These are phyloP conservation scores for Cerrena zonata DNA, from an alignment of 1,284 basidiomycete species.

Conservation along the genomic window DNA sequence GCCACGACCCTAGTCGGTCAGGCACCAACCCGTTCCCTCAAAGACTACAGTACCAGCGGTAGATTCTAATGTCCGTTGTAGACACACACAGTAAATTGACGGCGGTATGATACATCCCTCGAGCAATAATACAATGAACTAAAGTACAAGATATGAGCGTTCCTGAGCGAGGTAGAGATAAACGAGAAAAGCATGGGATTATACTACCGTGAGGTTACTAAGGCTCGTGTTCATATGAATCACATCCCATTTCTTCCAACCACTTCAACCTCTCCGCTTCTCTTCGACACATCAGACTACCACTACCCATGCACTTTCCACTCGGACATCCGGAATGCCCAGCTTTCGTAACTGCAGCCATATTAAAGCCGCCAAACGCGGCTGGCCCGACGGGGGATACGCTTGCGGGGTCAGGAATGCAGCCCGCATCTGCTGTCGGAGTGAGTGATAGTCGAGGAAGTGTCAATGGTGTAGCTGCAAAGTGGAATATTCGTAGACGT, in stretches of 20 bases:
- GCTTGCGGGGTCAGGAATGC: conserved; percentile 32
- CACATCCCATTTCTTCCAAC: conserved; percentile 42
- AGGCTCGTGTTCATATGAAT: conserved; percentile 37
- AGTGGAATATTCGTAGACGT: conserved; percentile 48
- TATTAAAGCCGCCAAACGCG: conserved; percentile 10
- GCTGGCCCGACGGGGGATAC: conserved; percentile 15
- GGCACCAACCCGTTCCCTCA: no score
- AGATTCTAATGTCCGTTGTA: no score
- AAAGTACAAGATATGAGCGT: no score
- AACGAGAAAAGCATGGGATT: no score
- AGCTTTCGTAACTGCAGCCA: conserved; percentile 14
- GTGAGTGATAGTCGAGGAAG: conserved; percentile 45
- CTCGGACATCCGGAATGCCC: conserved; percentile 21
- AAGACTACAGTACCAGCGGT: no score
- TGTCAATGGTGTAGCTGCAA: conserved; percentile 47
- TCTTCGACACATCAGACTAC: conserved; percentile 34
- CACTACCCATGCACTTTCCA: conserved; percentile 32
- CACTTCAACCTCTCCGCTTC: conserved; percentile 40
- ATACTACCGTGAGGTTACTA: no score
- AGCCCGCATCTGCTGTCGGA: conserved; percentile 17
- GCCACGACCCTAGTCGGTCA: no score
- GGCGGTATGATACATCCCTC: no score
- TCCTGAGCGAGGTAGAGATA: no score
- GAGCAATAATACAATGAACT: no score
- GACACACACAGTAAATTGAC: no score